Evolutionary conservation across 2,329 filamentous ascomycete genomes (phyloP), one percentile per base, ranked within the genome.

Genomic region (Huntiella decipiens): DNA sequence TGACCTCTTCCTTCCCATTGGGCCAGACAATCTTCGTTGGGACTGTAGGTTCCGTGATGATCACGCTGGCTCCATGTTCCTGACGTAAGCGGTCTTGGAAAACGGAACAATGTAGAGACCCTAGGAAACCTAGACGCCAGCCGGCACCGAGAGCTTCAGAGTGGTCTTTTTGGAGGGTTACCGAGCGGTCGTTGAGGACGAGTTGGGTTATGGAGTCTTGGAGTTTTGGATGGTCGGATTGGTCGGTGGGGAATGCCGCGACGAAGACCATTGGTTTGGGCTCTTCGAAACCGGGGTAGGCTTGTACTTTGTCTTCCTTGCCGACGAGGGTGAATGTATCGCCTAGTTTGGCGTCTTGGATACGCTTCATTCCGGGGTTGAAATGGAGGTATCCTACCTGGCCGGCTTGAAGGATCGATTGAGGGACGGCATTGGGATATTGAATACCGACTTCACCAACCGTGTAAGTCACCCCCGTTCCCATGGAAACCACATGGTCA

Each of bases 211-310:
- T 95, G 60, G 86, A 94, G 60, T 96, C 88, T 52, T 92, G 84
- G 3, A 98, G 66, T 56, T 86, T 82, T 38, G 74, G 73, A 57
- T 93, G 88, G 59, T 94, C 84, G 54, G 78, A 69, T 54, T 93
- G 86, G 56, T 98, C 87, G 0, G 87, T 86, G 0, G 91, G 91
- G 55, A 94, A 98, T 0, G 91, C 91, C 1, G 88, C 87, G 3
- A 98, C 91, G 54, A 98, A 98, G 4, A 98, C 91, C 91, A 98
- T 98, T 4, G 87, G 82, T 60, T 98, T 93, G 1, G 91, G 88
- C 60, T 98, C 91, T 58, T 94, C 88, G 51, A 98, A 98, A 2
- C 88, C 91, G 0, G 86, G 85, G 45, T 87, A 79, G 10, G 83
- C 77, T 59, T 87, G 71, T 2, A 98, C 86, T 1, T 70, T 56